Evolutionary conservation across 2,329 filamentous ascomycete species (phyloP).

Genomic region (Penicillium concentricum): DNA sequence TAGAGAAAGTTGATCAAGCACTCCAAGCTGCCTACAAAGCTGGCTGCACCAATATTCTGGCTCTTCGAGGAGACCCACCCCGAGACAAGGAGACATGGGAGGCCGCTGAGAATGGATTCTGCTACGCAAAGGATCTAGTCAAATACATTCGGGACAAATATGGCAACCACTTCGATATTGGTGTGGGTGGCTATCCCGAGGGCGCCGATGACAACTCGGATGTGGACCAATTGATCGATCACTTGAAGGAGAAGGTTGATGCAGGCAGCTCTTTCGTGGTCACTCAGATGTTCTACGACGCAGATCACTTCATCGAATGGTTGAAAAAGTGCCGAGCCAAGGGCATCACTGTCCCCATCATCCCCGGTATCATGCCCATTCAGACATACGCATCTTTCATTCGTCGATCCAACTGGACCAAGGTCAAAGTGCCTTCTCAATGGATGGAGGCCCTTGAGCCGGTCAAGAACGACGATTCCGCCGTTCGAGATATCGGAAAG

Average conservation of each 20-base stretch:
- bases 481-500: constrained; percentile 86
- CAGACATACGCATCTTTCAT: constrained; percentile 93
- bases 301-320: constrained; percentile 91
- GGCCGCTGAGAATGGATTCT: constrained; percentile 80
- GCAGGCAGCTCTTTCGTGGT: constrained; percentile 91
- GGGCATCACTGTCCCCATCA: constrained; percentile 79
- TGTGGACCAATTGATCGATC: constrained; percentile 79
- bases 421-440: constrained; percentile 74
- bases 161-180: constrained; percentile 92
- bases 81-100: constrained; percentile 93
- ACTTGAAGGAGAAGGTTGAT: constrained; percentile 96
- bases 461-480: constrained; percentile 93
- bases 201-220: constrained; percentile 91
- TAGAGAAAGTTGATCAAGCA: constrained; percentile 85
- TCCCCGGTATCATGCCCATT: constrained; percentile 90
- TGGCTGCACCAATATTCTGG: constrained; percentile 95
- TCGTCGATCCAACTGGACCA: constrained; percentile 85
- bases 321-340: constrained; percentile 78
- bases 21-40: constrained; percentile 86
- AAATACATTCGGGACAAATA: constrained; percentile 77
- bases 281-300: constrained; percentile 99
- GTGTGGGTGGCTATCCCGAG: constrained; percentile 94
- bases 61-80: constrained; percentile 88
- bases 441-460: constrained; percentile 85
- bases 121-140: constrained; percentile 88